A percentile compares a stretch with the other conserved stretches of the same genome.
phyloP scores from a whole-genome alignment of 257 asterid species.

The Ligustrum vulgare region DNA sequence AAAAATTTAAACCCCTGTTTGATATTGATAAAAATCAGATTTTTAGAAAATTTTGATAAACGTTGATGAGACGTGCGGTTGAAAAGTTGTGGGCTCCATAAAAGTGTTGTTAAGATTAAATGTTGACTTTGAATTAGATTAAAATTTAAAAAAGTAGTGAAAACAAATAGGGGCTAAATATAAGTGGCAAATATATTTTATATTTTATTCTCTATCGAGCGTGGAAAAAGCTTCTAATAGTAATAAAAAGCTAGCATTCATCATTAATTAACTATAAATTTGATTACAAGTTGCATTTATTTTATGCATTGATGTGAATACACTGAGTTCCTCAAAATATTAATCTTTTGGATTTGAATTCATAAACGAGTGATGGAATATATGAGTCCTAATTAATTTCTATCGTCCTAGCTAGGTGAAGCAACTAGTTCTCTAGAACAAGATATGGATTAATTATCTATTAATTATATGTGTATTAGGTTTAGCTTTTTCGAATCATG shows the following conservation, averaged over 20 bases:
- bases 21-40: too few relatives aligned
- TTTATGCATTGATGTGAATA: slow-evolving; percentile 15
- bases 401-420: slow-evolving; percentile 21
- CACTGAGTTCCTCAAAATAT: slow-evolving; percentile 6
- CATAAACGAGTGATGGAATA: neutral
- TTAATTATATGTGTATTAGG: too few relatives aligned
- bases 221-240: neutral
- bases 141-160: too few relatives aligned
- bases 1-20: too few relatives aligned
- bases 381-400: neutral
- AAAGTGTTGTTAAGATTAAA: too few relatives aligned
- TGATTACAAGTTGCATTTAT: slow-evolving; percentile 25
- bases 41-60: too few relatives aligned
- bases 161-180: too few relatives aligned
- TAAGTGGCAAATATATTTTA: slow-evolving; percentile 31
- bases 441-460: neutral
- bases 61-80: too few relatives aligned
- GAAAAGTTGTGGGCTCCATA: too few relatives aligned
- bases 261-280: slow-evolving; percentile 5
- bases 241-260: neutral
- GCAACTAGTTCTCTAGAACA: slow-evolving; percentile 6
- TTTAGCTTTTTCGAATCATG: too few relatives aligned
- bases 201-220: neutral
- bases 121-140: too few relatives aligned
- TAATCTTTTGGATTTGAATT: slow-evolving; percentile 15